phyloP scores from a whole-genome alignment of 1,284 basidiomycete genomes.

The Wolfiporia cocos region DNA sequence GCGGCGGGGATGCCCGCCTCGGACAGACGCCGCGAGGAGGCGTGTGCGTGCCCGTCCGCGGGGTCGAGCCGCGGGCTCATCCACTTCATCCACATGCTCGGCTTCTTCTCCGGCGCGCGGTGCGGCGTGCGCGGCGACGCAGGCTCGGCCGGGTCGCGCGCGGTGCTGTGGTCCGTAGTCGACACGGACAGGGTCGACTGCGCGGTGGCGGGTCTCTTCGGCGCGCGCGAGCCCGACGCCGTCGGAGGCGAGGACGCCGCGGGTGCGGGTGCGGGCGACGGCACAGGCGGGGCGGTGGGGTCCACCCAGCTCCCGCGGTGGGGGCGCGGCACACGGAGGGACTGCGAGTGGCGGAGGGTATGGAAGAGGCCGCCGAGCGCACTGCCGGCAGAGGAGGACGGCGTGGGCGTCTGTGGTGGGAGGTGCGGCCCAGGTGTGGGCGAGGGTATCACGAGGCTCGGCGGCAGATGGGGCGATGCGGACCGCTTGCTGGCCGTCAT shows the following conservation, averaged over 20 bases:
- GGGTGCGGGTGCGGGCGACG: slow-evolving; percentile 17
- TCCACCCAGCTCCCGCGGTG: slow-evolving; percentile 14
- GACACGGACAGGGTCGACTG: slow-evolving; percentile 14
- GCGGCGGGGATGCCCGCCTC: too few species aligned
- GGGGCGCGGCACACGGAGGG: slow-evolving; percentile 17
- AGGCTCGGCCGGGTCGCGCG: too few species aligned
- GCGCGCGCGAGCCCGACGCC: slow-evolving; percentile 4
- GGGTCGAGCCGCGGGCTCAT: slow-evolving; percentile 24
- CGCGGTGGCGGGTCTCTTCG: slow-evolving; percentile 14
- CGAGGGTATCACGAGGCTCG: background rate
- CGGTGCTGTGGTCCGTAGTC: too few species aligned
- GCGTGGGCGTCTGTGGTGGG: slow-evolving; percentile 6
- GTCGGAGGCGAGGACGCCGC: slow-evolving; percentile 18
- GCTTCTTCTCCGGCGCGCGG: slow-evolving; percentile 36
- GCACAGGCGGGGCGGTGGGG: slow-evolving; percentile 6
- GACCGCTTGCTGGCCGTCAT: slow-evolving; percentile 1
- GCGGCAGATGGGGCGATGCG: background rate
- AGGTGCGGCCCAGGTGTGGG: background rate
- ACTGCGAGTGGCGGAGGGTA: slow-evolving; percentile 24
- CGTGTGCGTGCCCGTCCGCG: too few species aligned
- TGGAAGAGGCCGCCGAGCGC: slow-evolving; percentile 19
- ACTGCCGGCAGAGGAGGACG: slow-evolving; percentile 8
- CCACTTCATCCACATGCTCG: slow-evolving; percentile 53
- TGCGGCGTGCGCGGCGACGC: too few species aligned
- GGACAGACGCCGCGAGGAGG: slow-evolving; percentile 11